Base-by-base conservation (phyloP, 345 rosid genomes). In the Triadica sebifera region DNA sequence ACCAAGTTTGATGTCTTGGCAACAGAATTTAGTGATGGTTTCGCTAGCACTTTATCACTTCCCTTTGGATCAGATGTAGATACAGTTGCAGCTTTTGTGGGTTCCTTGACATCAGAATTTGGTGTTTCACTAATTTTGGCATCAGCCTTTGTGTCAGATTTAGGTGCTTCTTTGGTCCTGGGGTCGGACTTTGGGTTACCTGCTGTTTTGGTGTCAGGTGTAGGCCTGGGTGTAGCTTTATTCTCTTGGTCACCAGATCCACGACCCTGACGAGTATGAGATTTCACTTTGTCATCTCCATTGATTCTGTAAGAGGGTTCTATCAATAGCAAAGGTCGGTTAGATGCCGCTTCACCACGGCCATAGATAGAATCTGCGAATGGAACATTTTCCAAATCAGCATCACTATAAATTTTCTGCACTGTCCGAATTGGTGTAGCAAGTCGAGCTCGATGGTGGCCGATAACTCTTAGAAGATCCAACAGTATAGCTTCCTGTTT, bases 241-340 rank as follows among this genome's bases (percentile, higher is more conserved):
- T 65, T 75, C 61, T 85, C 93, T 74, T 89, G 88, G 67, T 87
- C 93, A 65, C 81, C 77, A 12, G 80, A 64, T 52, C 80, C 46
- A 47, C 84, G 87, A 55, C 88, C 75, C 16, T 84, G 53, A 57
- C 89, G 90, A 74, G 72, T 84, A 70, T 65, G 73, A 41, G 79
- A 82, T 86, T 81, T 83, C 81, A 84, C 87, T 67, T 80, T 80
- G 51, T 80, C 82, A 65, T 80, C 82, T 58, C 82, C 79, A 34
- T 75, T 80, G 76, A 80, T 71, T 75, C 25, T 80, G 59, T 80
- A 75, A 15, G 82, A 72, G 58, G 82, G 79, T 71, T 80, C 82
- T 45, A 75, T 71, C 52, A 80, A 63, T 52, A 80, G 60, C 19
- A 80, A 46, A 67, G 79, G 82, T n/a, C 70, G 79, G 8, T 66